These are phyloP conservation scores for Kurtzmaniella natalensis DNA, from an alignment of 1,139 yeast species.

Conservation along the genomic window DNA sequence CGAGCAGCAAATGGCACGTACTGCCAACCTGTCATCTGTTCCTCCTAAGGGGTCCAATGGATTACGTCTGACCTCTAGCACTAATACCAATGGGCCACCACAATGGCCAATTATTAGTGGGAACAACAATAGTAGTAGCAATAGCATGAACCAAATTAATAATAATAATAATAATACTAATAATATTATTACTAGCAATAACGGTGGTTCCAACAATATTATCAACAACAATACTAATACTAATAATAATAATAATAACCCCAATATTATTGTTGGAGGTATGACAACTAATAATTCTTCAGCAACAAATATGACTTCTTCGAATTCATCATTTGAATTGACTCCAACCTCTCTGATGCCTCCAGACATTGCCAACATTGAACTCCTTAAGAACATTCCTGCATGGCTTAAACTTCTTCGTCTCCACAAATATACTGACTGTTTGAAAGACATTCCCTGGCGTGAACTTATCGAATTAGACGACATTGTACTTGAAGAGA, in stretches of 20 bases:
- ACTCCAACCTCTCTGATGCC: slow-evolving; percentile 45
- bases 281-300: slow-evolving; percentile 9
- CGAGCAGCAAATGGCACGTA: slow-evolving; percentile 12
- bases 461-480: slow-evolving; percentile 64
- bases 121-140: slow-evolving; percentile 9
- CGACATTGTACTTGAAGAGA: slow-evolving; percentile 65
- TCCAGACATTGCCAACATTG: slow-evolving; percentile 59
- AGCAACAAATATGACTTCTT: slow-evolving; percentile 7
- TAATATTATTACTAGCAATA: slow-evolving; percentile 11
- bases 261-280: slow-evolving; percentile 6
- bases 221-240: slow-evolving; percentile 10
- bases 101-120: slow-evolving; percentile 1
- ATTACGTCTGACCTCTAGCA: neutral
- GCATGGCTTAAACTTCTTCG: slow-evolving; percentile 89
- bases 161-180: slow-evolving; percentile 6
- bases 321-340: neutral
- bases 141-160: slow-evolving; percentile 3
- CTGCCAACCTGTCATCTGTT: slow-evolving; percentile 4
- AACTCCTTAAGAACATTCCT: slow-evolving; percentile 72
- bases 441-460: slow-evolving; percentile 76
- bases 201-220: slow-evolving; percentile 11
- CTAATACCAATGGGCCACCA: neutral
- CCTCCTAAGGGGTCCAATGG: slow-evolving; percentile 2
- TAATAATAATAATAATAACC: slow-evolving; percentile 10
- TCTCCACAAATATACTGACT: slow-evolving; percentile 89